Conservation (phyloP, 2,329 filamentous ascomycete species). For the Hypocrella siamensis region DNA sequence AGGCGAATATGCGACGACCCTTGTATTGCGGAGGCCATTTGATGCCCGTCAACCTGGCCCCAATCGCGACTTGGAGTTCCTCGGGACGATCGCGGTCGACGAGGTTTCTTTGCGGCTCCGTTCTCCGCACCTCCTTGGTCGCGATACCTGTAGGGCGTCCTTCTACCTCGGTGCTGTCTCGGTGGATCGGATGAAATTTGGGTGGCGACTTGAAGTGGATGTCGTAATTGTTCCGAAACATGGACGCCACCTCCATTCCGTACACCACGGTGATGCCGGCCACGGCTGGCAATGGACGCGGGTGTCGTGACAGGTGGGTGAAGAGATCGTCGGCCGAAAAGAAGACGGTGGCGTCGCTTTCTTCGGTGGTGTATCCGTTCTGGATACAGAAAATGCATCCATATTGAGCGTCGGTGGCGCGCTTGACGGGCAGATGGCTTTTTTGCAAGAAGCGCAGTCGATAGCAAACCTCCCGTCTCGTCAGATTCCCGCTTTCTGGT, state of each 20-base stretch:
- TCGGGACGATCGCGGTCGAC: conserved; percentile 22
- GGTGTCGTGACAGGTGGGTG: conserved; percentile 35
- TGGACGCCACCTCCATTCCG: conserved; percentile 19
- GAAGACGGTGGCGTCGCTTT: conserved; percentile 42
- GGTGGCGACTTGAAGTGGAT: conserved; percentile 29
- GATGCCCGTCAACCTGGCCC: conserved; percentile 33
- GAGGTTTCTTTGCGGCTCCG: conserved; percentile 27
- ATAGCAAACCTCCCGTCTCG: conserved; percentile 28
- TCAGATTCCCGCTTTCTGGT: conserved; percentile 24
- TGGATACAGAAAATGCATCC: conserved; percentile 39
- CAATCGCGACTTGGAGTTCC: conserved; percentile 29
- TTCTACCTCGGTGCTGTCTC: conserved; percentile 22
- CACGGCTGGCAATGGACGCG: conserved; percentile 33
- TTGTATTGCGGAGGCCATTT: conserved; percentile 33
- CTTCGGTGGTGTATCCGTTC: conserved; percentile 29
- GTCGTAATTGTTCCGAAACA: conserved; percentile 34
- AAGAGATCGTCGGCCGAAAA: conserved; percentile 36
- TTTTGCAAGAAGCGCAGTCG: conserved; percentile 40
- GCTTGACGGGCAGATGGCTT: conserved; percentile 32
- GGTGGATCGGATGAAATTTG: conserved; percentile 22
- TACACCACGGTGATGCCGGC: conserved; percentile 33
- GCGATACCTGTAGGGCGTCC: conserved; percentile 28
- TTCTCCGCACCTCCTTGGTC: conserved; percentile 28
- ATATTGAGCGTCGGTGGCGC: conserved; percentile 36
- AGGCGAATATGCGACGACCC: conserved; percentile 39